phyloP scores from a whole-genome alignment of 768 basidiomycete genomes.

The Suillus plorans region DNA sequence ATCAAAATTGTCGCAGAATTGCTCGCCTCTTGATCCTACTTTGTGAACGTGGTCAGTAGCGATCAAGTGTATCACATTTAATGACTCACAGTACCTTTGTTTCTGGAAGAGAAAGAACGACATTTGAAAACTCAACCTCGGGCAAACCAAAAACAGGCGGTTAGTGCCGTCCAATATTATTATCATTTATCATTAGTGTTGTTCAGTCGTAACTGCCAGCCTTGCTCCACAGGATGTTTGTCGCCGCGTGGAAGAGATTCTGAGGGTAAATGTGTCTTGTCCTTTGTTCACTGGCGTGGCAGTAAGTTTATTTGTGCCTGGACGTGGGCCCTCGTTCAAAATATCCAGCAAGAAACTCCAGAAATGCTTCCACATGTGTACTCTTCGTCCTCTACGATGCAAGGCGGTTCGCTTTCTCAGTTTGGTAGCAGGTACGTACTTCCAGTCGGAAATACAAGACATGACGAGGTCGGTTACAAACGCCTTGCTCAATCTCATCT shows the following conservation, averaged over 20 bases:
- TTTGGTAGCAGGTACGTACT: slow-evolving; percentile 77
- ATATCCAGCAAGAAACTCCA: slow-evolving; percentile 46
- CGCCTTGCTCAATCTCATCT: background rate
- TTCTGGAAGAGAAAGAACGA: no score
- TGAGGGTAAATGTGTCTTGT: slow-evolving; percentile 61
- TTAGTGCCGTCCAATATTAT: background rate
- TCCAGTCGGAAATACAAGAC: slow-evolving; percentile 77
- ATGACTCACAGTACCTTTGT: background rate
- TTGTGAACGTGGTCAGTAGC: slow-evolving; percentile 49
- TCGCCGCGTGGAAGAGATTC: slow-evolving; percentile 59
- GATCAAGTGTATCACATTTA: background rate
- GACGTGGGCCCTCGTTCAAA: slow-evolving; percentile 6
- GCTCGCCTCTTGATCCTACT: slow-evolving; percentile 49
- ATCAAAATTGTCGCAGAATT: slow-evolving; percentile 78
- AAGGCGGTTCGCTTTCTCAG: slow-evolving; percentile 68
- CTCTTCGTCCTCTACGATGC: slow-evolving; percentile 55
- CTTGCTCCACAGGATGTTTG: slow-evolving; percentile 49
- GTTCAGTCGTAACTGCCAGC: slow-evolving; percentile 17
- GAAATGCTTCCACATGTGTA: slow-evolving; percentile 89
- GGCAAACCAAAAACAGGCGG: background rate
- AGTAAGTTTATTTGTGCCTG: slow-evolving; percentile 36
- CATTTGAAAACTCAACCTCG: background rate
- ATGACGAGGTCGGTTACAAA: slow-evolving; percentile 55
- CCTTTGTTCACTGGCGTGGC: slow-evolving; percentile 61
- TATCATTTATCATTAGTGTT: background rate